phyloP scores from a whole-genome alignment of 2,329 filamentous ascomycete genomes.

The Graphiopsis chlorocephala region DNA sequence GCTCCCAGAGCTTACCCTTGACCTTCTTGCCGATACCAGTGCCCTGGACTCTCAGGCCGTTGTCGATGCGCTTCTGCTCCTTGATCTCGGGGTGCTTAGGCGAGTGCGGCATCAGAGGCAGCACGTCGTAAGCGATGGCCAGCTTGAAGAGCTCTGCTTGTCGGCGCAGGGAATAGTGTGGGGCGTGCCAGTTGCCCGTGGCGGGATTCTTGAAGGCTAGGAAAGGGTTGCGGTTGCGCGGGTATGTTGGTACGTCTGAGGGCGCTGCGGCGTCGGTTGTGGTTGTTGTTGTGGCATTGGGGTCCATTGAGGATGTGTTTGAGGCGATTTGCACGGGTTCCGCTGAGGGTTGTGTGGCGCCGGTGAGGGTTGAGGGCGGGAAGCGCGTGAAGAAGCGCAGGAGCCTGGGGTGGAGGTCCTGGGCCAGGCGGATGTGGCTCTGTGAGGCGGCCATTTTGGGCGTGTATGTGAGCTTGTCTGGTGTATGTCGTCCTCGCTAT shows the following conservation, averaged over 20 bases:
- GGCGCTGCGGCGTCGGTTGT: slow-evolving; percentile 30
- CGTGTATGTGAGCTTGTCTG: slow-evolving; percentile 14
- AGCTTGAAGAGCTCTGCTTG: slow-evolving; percentile 91
- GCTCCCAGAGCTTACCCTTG: slow-evolving; percentile 93
- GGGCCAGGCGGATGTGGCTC: slow-evolving; percentile 51
- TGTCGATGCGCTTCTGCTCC: slow-evolving; percentile 70
- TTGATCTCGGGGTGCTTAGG: slow-evolving; percentile 53
- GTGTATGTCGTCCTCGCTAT: background rate
- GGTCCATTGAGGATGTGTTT: slow-evolving; percentile 42
- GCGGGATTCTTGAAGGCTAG: slow-evolving; percentile 70
- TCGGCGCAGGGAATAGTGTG: slow-evolving; percentile 75
- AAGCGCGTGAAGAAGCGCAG: slow-evolving; percentile 86
- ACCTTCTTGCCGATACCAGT: slow-evolving; percentile 84
- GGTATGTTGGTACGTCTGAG: slow-evolving; percentile 21
- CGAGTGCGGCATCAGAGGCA: slow-evolving; percentile 34
- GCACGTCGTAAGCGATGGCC: slow-evolving; percentile 57
- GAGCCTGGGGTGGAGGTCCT: slow-evolving; percentile 72
- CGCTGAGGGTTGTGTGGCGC: slow-evolving; percentile 7
- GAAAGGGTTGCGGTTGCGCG: slow-evolving; percentile 71
- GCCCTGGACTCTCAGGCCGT: slow-evolving; percentile 81
- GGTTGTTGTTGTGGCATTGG: slow-evolving; percentile 39
- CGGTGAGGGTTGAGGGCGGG: slow-evolving; percentile 57
- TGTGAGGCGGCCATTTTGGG: slow-evolving; percentile 19
- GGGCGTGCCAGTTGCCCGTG: slow-evolving; percentile 80
- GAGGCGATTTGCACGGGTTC: slow-evolving; percentile 20